Evolutionary conservation across 352 stramenopile genomes (phyloP).

Genomic region (Globisporangium cylindrosporum): DNA sequence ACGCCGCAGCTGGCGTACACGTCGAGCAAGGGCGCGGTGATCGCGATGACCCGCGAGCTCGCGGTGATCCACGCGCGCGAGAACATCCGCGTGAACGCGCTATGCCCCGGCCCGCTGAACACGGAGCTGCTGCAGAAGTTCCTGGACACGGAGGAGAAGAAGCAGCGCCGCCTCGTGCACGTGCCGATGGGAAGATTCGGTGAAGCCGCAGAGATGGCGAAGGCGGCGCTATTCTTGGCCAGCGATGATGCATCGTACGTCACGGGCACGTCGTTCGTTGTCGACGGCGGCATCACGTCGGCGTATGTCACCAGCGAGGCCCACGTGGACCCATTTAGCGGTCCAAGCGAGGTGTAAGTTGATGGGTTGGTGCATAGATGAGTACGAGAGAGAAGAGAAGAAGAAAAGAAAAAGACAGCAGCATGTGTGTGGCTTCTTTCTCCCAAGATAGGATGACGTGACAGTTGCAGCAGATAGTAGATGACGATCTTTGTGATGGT

Average conservation of each 20-base stretch:
- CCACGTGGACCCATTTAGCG: slow-evolving; percentile 77
- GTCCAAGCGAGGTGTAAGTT: slow-evolving; percentile 68
- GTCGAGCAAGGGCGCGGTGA: slow-evolving; percentile 84
- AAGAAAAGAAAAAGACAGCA: slow-evolving; percentile 9
- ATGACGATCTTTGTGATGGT: neutral
- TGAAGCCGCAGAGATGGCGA: slow-evolving; percentile 85
- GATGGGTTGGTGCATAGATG: neutral
- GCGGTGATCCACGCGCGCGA: slow-evolving; percentile 83
- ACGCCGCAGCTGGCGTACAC: slow-evolving; percentile 89
- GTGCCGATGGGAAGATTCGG: slow-evolving; percentile 87
- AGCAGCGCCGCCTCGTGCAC: slow-evolving; percentile 82
- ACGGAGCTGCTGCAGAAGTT: slow-evolving; percentile 88
- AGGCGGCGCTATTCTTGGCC: slow-evolving; percentile 83
- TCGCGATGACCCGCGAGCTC: slow-evolving; percentile 84
- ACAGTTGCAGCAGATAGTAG: neutral
- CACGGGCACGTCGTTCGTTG: slow-evolving; percentile 83
- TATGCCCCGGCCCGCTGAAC: slow-evolving; percentile 84
- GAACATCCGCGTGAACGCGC: slow-evolving; percentile 87
- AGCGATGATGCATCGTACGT: slow-evolving; percentile 86
- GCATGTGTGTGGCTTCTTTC: neutral
- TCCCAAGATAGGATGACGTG: neutral
- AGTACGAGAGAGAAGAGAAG: neutral
- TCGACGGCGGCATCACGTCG: slow-evolving; percentile 87
- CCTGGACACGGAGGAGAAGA: slow-evolving; percentile 79
- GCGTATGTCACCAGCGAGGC: slow-evolving; percentile 83